These are phyloP conservation scores for Didymella glomerata DNA, from an alignment of 2,329 filamentous ascomycete genomes.

Conservation along the genomic window DNA sequence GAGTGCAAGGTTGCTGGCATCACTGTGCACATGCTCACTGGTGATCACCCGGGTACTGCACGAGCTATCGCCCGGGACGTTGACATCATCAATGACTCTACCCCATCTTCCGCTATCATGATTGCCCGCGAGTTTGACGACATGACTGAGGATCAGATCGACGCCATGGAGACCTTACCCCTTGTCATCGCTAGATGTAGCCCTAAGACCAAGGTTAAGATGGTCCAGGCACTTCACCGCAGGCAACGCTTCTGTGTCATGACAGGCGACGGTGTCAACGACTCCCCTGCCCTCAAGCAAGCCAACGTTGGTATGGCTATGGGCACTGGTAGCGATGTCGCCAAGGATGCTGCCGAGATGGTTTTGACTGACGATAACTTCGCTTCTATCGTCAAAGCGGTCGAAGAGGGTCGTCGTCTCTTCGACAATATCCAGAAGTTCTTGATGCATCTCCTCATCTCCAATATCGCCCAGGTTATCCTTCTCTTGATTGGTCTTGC, in stretches of 20 bases:
- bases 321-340: slow-evolving; percentile 53
- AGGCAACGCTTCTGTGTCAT: slow-evolving; percentile 52
- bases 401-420: slow-evolving; percentile 52
- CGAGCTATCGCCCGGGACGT: slow-evolving; percentile 58
- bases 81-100: slow-evolving; percentile 51
- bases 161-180: slow-evolving; percentile 53
- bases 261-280: slow-evolving; percentile 56
- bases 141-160: slow-evolving; percentile 54
- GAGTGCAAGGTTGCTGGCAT: slow-evolving; percentile 59
- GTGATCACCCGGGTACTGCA: slow-evolving; percentile 58
- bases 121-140: slow-evolving; percentile 56
- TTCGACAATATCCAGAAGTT: slow-evolving; percentile 57
- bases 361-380: slow-evolving; percentile 54
- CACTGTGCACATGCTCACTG: slow-evolving; percentile 60
- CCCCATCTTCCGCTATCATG: slow-evolving; percentile 50
- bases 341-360: slow-evolving; percentile 54
- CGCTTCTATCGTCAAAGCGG: slow-evolving; percentile 53
- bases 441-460: slow-evolving; percentile 59
- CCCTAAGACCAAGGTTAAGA: slow-evolving; percentile 58
- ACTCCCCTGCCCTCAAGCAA: slow-evolving; percentile 52
- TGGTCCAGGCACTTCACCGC: slow-evolving; percentile 55
- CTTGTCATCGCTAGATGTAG: slow-evolving; percentile 58
- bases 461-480: slow-evolving; percentile 59
- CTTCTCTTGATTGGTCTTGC: slow-evolving; percentile 58
- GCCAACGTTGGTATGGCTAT: slow-evolving; percentile 56